Evolutionary conservation across 768 basidiomycete species (phyloP).

Genomic region (Mycena metata): DNA sequence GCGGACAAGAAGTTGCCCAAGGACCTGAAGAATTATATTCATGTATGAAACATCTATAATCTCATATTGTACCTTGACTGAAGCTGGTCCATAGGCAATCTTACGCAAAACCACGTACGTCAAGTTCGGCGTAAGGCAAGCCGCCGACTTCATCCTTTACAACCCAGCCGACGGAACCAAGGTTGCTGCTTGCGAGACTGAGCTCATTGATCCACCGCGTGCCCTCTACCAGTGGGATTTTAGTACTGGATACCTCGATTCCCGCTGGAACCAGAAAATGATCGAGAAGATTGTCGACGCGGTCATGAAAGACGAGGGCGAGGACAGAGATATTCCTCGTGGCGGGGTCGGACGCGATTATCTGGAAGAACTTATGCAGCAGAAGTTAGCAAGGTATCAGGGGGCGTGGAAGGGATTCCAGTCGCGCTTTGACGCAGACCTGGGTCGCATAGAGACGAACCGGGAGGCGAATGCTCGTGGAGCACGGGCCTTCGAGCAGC

Average conservation of each 20-base stretch:
- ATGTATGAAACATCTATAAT: slow-evolving; percentile 20
- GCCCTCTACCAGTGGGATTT: slow-evolving; percentile 32
- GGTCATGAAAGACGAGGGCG: too few species aligned
- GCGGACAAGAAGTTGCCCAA: too few species aligned
- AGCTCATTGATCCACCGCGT: slow-evolving; percentile 3
- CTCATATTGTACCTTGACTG: slow-evolving; percentile 15
- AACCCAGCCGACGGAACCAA: too few species aligned
- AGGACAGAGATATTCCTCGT: too few species aligned
- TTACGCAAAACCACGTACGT: slow-evolving; percentile 24
- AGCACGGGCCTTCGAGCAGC: slow-evolving; percentile 10
- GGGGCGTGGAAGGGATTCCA: too few species aligned
- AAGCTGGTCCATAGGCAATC: slow-evolving; percentile 18
- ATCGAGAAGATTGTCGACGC: slow-evolving; percentile 25
- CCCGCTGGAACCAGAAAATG: slow-evolving; percentile 31
- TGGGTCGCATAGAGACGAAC: slow-evolving; percentile 25
- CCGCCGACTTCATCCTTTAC: too few species aligned
- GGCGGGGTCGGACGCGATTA: too few species aligned
- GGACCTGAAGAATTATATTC: slow-evolving; percentile 13
- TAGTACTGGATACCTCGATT: slow-evolving; percentile 25
- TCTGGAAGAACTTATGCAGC: too few species aligned
- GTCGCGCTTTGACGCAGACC: too few species aligned
- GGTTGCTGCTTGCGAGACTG: slow-evolving; percentile 22
- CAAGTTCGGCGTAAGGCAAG: slow-evolving; percentile 24
- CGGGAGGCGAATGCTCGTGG: slow-evolving; percentile 27
- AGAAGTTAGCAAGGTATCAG: too few species aligned